Percentiles rank a stretch among this genome's conserved stretches.
These are phyloP conservation scores for Candida sithepensis DNA, from an alignment of 805 yeast species.

Conservation along the genomic window DNA sequence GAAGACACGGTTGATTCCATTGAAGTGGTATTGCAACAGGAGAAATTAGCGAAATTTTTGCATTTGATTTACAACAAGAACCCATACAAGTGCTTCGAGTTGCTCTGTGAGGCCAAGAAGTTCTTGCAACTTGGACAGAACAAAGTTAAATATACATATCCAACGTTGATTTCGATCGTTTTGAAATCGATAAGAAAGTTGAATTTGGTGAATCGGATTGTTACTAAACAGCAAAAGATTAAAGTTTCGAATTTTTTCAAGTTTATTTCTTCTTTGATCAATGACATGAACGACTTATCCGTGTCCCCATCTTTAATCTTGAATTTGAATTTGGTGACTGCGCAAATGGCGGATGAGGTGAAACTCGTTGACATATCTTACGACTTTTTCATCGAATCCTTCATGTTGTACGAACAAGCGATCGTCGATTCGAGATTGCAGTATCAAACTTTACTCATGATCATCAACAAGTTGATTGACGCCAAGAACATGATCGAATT, in stretches of 20 bases:
- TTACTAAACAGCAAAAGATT: constrained; percentile 20
- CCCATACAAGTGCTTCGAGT: constrained; percentile 41
- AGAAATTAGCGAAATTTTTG: constrained; percentile 63
- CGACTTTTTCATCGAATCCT: constrained; percentile 86
- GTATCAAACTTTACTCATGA: constrained; percentile 43
- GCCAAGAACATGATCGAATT: constrained; percentile 37
- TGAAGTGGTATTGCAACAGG: constrained; percentile 47
- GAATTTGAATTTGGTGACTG: constrained; percentile 59
- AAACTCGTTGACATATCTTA: constrained; percentile 68
- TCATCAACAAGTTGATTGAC: constrained; percentile 42
- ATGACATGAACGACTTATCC: constrained; percentile 52
- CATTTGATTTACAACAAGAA: constrained; percentile 57
- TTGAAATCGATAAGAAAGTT: constrained; percentile 56
- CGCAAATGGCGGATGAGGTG: constrained; percentile 76
- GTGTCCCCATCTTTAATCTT: constrained; percentile 33
- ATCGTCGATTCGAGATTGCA: constrained; percentile 47
- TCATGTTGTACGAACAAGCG: constrained; percentile 73
- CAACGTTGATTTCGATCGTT: constrained; percentile 64
- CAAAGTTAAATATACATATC: constrained; percentile 65
- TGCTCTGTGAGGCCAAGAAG: constrained; percentile 43
- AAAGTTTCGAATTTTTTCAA: constrained; percentile 50
- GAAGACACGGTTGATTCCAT: constrained; percentile 26
- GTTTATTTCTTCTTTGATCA: constrained; percentile 63
- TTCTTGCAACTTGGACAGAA: constrained; percentile 51
- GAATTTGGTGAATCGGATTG: constrained; percentile 25